Evolutionary conservation across 106 monocot species (phyloP).

Genomic region (Agapanthus africanus): DNA sequence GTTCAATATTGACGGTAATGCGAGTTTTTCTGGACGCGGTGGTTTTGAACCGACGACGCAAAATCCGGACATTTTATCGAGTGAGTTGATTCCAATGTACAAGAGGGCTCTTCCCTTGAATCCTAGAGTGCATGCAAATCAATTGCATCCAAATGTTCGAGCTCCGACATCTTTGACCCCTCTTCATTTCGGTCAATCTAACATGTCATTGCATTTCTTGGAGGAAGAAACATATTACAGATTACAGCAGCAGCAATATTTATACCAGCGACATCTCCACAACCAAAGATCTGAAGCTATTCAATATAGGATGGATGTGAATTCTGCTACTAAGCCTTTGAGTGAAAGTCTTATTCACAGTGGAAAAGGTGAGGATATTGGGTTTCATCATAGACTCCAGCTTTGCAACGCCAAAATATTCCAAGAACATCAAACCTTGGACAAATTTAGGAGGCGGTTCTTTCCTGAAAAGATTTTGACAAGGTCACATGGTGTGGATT

Average conservation of each 20-base stretch:
- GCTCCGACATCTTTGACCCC: neutral
- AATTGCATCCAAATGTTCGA: constrained; percentile 9
- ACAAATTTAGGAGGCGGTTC: constrained; percentile 11
- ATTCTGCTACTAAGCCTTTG: constrained; percentile 11
- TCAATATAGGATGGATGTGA: constrained; percentile 10
- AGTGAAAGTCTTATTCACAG: constrained; percentile 1
- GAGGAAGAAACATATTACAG: constrained; percentile 13
- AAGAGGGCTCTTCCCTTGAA: constrained; percentile 10
- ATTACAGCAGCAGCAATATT: constrained; percentile 8
- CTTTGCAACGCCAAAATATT: neutral
- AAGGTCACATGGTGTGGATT: constrained; percentile 13
- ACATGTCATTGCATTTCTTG: neutral
- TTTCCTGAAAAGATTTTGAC: too few species aligned
- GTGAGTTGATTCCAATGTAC: neutral
- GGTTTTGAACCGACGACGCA: constrained; percentile 11
- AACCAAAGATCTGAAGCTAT: constrained; percentile 5
- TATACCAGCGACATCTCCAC: constrained; percentile 9
- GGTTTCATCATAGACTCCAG: neutral
- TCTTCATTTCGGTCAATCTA: constrained; percentile 4
- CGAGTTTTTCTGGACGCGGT: neutral
- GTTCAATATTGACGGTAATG: neutral
- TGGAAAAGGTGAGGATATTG: constrained; percentile 2
- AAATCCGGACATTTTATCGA: constrained; percentile 5
- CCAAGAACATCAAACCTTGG: constrained; percentile 7
- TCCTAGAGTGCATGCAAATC: constrained; percentile 4